These are phyloP conservation scores for Hymenoscyphus salicellus DNA, from an alignment of 2,329 filamentous ascomycete genomes.

Conservation along the genomic window DNA sequence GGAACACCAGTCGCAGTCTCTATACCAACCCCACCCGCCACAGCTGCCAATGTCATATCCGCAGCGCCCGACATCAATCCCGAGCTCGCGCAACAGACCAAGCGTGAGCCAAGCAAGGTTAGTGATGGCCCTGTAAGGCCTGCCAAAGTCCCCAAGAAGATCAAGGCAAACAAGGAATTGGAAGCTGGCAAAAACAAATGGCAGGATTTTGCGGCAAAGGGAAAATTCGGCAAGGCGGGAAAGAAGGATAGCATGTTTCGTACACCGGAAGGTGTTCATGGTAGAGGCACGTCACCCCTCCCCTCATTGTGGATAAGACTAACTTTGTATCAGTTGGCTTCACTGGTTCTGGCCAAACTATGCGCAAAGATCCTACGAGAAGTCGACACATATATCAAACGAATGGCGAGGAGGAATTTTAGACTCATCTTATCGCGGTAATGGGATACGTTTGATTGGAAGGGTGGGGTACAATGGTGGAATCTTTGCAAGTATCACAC, in stretches of 20 bases:
- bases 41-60: slow-evolving; percentile 38
- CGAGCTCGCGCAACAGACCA: slow-evolving; percentile 60
- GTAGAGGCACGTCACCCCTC: slow-evolving; percentile 63
- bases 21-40: slow-evolving; percentile 42
- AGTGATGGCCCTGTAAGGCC: slow-evolving; percentile 57
- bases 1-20: slow-evolving; percentile 54
- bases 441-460: background rate
- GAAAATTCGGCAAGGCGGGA: slow-evolving; percentile 60
- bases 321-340: slow-evolving; percentile 71
- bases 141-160: slow-evolving; percentile 76
- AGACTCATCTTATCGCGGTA: background rate
- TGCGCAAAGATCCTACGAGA: slow-evolving; percentile 86
- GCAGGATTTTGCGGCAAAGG: slow-evolving; percentile 86
- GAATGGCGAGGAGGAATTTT: slow-evolving; percentile 64
- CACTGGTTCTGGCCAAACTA: slow-evolving; percentile 88
- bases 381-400: slow-evolving; percentile 82
- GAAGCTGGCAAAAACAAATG: slow-evolving; percentile 90
- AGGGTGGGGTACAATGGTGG: slow-evolving; percentile 35
- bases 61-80: slow-evolving; percentile 56
- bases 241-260: slow-evolving; percentile 98
- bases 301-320: slow-evolving; percentile 23
- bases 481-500: slow-evolving; percentile 35
- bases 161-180: slow-evolving; percentile 85
- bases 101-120: slow-evolving; percentile 61
- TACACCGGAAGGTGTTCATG: slow-evolving; percentile 80